Evolutionary conservation across 2,329 filamentous ascomycete species (phyloP).

Genomic region (Grosmannia penicillata): DNA sequence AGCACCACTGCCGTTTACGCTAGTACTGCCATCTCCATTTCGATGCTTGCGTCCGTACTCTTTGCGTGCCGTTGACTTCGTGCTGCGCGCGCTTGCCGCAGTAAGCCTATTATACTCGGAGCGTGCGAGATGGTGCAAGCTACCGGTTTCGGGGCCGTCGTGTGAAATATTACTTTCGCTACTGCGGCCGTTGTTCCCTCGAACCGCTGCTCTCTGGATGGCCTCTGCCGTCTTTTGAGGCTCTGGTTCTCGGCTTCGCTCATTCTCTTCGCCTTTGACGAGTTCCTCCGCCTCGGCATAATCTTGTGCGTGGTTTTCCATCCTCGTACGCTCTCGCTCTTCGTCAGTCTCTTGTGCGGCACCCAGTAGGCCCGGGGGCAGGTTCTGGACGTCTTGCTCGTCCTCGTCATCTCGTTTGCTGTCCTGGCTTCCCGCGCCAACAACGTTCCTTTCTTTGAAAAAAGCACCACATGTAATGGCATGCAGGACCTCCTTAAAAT

Average conservation of each 20-base stretch:
- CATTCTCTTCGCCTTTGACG: slow-evolving; percentile 16
- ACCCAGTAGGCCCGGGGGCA: slow-evolving; percentile 27
- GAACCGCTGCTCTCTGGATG: too few relatives aligned
- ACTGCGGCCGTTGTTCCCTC: too few relatives aligned
- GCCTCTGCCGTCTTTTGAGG: slow-evolving; percentile 6
- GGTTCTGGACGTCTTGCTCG: slow-evolving; percentile 17
- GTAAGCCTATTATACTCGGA: too few relatives aligned
- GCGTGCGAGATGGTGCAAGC: too few relatives aligned
- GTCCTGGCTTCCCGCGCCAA: slow-evolving; percentile 14
- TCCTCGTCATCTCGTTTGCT: slow-evolving; percentile 11
- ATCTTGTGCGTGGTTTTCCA: slow-evolving; percentile 11
- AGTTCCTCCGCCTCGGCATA: slow-evolving; percentile 13
- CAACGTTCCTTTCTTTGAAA: slow-evolving; percentile 18
- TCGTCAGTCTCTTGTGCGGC: slow-evolving; percentile 15
- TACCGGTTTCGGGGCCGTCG: too few relatives aligned
- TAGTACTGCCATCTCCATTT: too few relatives aligned
- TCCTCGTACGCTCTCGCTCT: slow-evolving; percentile 8
- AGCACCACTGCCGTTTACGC: too few relatives aligned
- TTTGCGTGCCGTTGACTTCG: too few relatives aligned
- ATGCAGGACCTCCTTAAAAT: slow-evolving; percentile 27
- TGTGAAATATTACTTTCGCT: too few relatives aligned
- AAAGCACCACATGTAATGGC: slow-evolving; percentile 27
- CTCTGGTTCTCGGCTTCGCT: too few relatives aligned
- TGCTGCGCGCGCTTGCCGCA: too few relatives aligned
- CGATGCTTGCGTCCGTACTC: too few relatives aligned